Evolutionary conservation across 2,329 filamentous ascomycete species (phyloP).

Genomic region (Thyridium curvatum): DNA sequence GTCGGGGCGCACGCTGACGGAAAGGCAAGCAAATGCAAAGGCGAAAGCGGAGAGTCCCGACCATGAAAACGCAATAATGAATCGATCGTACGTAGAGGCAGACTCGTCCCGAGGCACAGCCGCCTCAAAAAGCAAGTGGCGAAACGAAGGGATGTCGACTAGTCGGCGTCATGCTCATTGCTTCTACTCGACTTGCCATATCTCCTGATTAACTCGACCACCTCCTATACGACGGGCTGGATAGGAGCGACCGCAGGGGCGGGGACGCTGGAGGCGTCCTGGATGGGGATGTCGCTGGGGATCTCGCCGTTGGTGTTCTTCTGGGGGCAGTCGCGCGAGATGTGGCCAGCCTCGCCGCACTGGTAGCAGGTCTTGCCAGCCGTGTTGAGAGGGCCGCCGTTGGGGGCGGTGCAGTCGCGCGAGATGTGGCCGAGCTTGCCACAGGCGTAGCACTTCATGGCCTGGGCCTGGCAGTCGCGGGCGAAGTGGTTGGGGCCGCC

Average conservation of each 20-base stretch:
- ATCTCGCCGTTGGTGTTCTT: conserved; percentile 51
- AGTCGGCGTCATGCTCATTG: not conserved
- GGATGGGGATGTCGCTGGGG: conserved; percentile 34
- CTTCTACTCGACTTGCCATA: not conserved
- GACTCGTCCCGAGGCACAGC: not conserved
- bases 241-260: conserved; percentile 32
- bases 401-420: conserved; percentile 89
- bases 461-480: conserved; percentile 94
- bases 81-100: not conserved
- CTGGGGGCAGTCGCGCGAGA: conserved; percentile 89
- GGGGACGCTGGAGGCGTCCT: conserved; percentile 28
- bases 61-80: not conserved
- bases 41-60: conserved; percentile 1
- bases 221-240: conserved; percentile 25
- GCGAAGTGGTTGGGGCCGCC: conserved; percentile 95
- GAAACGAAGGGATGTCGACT: no score
- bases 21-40: conserved; percentile 10
- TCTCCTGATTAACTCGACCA: not conserved
- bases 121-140: not conserved
- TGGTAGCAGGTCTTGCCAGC: conserved; percentile 98
- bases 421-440: conserved; percentile 94
- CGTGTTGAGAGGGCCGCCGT: conserved; percentile 91
- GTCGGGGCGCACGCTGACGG: conserved; percentile 13
- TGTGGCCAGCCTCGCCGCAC: conserved; percentile 92
- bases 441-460: conserved; percentile 98